phyloP scores from a whole-genome alignment of 75 land plant genomes.

The Picea sitchensis region DNA sequence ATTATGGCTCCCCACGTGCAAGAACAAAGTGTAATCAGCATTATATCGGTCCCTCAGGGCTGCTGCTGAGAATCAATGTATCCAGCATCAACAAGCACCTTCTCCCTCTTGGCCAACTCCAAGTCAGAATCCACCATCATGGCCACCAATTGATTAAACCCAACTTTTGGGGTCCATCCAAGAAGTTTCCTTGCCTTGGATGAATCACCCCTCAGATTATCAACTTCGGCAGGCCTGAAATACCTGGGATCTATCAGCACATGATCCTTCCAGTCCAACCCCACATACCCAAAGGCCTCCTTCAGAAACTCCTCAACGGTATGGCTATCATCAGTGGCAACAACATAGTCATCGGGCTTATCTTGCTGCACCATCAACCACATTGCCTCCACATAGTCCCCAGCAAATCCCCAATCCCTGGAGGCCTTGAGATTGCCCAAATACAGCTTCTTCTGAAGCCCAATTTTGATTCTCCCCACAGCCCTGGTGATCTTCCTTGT shows the following conservation, averaged over 20 bases:
- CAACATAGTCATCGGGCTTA: conserved; percentile 86
- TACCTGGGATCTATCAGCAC: conserved; percentile 91
- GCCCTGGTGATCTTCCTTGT: conserved; percentile 94
- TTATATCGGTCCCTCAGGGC: conserved; percentile 41
- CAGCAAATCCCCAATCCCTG: conserved; percentile 96
- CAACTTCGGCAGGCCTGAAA: conserved; percentile 93
- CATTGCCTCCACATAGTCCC: conserved; percentile 97
- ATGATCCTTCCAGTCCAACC: conserved; percentile 87
- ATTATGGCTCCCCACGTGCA: background rate
- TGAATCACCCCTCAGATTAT: conserved; percentile 84
- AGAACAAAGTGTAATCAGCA: background rate
- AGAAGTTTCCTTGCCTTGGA: conserved; percentile 68
- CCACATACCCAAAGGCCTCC: conserved; percentile 85
- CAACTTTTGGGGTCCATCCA: conserved; percentile 83
- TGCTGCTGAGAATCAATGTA: conserved; percentile 92
- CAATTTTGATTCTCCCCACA: conserved; percentile 87
- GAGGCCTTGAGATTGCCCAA: conserved; percentile 87
- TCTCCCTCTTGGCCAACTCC: conserved; percentile 89
- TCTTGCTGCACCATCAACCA: conserved; percentile 99
- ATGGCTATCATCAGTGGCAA: conserved; percentile 93
- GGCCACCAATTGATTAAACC: conserved; percentile 84
- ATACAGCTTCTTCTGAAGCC: conserved; percentile 85
- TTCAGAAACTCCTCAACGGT: conserved; percentile 91
- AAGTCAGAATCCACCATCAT: conserved; percentile 95
- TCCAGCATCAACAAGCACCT: conserved; percentile 93